Conservation (phyloP, 176 grass and related monocot genomes). For the Tillandsia fasciculata region DNA sequence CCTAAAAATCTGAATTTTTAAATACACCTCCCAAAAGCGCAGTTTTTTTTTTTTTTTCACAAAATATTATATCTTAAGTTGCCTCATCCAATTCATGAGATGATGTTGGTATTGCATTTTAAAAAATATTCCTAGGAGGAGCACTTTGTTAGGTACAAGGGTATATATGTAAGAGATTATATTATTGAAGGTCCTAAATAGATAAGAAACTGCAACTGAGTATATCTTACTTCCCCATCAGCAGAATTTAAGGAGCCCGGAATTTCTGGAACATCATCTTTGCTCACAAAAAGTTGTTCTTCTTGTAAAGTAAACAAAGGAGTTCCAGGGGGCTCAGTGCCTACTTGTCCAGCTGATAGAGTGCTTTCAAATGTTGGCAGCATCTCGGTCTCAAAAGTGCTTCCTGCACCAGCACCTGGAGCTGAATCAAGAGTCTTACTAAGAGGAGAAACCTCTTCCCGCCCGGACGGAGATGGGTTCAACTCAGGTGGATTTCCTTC, state of each 20-base stretch:
- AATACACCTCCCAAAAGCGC: no score
- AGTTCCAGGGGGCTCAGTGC: background rate
- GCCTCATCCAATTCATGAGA: no score
- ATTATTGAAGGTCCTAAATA: no score
- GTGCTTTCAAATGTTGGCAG: conserved; percentile 19
- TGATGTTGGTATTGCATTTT: no score
- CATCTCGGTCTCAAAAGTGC: conserved; percentile 26
- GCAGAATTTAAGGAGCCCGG: conserved; percentile 40
- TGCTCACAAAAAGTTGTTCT: conserved; percentile 15
- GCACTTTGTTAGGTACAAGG: no score
- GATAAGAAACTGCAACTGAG: background rate
- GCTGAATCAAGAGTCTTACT: conserved; percentile 23
- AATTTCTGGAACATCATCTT: conserved; percentile 29
- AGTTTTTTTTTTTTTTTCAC: no score
- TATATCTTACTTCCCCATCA: conserved; percentile 17
- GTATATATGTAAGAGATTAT: no score
- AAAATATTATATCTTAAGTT: no score
- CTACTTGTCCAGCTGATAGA: conserved; percentile 19
- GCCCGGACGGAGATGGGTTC: conserved; percentile 24
- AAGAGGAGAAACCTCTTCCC: conserved; percentile 35
- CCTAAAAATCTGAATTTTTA: no score
- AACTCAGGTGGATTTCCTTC: conserved; percentile 4
- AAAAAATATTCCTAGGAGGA: no score
- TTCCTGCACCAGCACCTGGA: conserved; percentile 12
- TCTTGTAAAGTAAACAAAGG: conserved; percentile 36